Evolutionary conservation across 176 grass and related monocot genomes (phyloP).

Genomic region (Dendrocalamus sinicus): DNA sequence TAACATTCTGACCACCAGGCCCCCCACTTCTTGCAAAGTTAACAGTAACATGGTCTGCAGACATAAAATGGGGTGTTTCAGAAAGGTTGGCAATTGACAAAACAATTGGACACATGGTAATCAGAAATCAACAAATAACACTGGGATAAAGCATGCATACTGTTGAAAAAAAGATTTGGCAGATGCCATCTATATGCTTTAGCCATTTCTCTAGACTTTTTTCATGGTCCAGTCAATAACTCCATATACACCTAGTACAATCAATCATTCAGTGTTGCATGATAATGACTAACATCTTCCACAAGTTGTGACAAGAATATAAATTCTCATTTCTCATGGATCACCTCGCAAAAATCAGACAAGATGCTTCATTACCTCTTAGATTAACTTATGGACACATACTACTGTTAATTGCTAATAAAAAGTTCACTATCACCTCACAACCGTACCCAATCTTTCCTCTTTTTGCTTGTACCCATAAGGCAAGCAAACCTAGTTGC

Average conservation of each 20-base stretch:
- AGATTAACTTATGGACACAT: background rate
- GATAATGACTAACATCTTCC: slow-evolving; percentile 11
- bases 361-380: background rate
- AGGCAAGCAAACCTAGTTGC: background rate
- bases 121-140: background rate
- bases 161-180: background rate
- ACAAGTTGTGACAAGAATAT: slow-evolving; percentile 24
- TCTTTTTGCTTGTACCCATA: background rate
- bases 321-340: slow-evolving; percentile 3
- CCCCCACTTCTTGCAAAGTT: slow-evolving; percentile 97
- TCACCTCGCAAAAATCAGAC: background rate
- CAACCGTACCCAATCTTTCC: background rate
- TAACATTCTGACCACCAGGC: slow-evolving; percentile 97
- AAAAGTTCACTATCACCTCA: background rate
- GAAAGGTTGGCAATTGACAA: slow-evolving; percentile 28
- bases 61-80: slow-evolving; percentile 37
- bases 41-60: slow-evolving; percentile 81
- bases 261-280: background rate
- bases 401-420: background rate
- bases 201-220: background rate
- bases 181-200: slow-evolving; percentile 12
- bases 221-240: background rate
- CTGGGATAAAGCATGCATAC: background rate
- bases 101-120: slow-evolving; percentile 9
- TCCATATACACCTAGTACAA: background rate